Evolutionary conservation across 441 rosid genomes (phyloP), one percentile per base, ranked within the genome.

Genomic region (Manihot esculenta): DNA sequence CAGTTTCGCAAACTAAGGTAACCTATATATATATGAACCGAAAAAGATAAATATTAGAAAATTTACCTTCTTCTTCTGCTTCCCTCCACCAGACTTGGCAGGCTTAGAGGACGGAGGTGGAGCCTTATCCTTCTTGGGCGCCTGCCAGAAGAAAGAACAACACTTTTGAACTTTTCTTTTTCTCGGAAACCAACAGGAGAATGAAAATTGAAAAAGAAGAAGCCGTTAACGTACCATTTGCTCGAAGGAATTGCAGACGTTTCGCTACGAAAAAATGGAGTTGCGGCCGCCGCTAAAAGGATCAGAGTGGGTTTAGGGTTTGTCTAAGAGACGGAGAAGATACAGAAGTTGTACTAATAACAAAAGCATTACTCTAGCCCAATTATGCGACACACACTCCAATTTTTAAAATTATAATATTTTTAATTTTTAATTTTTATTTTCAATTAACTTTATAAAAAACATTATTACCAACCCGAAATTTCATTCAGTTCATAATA

Each of bases 71-170:
- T 50, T 50, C 55, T 50, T 50, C 3, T 50, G 55, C 55, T 50
- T 50, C 0, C 51, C 55, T 50, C 55, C 21, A 6, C 55, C 55
- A 50, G 55, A 50, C 13, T 50, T 50, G 23, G 10, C 55, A 18
- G 55, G 55, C 55, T 50, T 50, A 2, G 55, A 50, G 23, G 55
- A 50, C 23, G 55, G 55, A 18, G 55, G 55, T 1, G 55, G 55
- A 50, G 23, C 55, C 55, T 50, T 50, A 50, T 50, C 55, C 55
- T 50, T 50, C 55, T 50, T 50, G 10, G 55, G 55, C n/a, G 55
- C 55, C 55, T 50, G 20, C 9, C 55, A n/a, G 23, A n/a, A 18
- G 9, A 18, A n/a, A 2, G 23, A 50, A 17, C 53, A 49, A 18
- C 53, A 17, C 53, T 15, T 15, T 1, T 49, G 1, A 17, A 15